Conservation (phyloP, 306 rosid species). For the Chamaecrista fasciculata region DNA sequence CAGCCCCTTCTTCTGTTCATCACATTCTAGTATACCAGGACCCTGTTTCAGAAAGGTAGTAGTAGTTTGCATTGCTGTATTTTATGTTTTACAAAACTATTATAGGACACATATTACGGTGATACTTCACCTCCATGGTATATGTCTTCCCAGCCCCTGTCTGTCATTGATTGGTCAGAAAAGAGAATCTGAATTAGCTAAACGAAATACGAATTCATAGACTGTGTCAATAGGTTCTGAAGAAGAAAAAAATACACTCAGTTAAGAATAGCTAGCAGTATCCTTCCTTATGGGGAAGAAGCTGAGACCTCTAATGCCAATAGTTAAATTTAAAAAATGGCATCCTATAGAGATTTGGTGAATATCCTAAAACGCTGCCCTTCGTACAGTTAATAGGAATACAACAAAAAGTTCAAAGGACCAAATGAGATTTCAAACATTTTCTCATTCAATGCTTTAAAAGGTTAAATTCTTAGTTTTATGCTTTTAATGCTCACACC, state of each 20-base stretch:
- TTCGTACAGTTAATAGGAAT: not conserved
- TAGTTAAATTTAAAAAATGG: not conserved
- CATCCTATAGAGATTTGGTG: not conserved
- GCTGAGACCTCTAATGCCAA: not conserved
- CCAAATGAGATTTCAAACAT: not conserved
- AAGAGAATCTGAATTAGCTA: constrained; percentile 3
- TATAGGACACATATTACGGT: not conserved
- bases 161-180: constrained; percentile 44
- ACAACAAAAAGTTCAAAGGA: not conserved
- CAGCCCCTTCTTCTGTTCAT: constrained; percentile 63
- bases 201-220: constrained; percentile 1
- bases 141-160: constrained; percentile 97
- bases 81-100: constrained; percentile 1
- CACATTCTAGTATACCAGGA: constrained; percentile 50
- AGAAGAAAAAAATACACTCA: not conserved
- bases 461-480: constrained; percentile 9
- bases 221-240: not conserved
- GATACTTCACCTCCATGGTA: constrained; percentile 72
- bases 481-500: not conserved
- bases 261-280: not conserved
- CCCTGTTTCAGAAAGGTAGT: constrained; percentile 55
- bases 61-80: not conserved
- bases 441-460: not conserved
- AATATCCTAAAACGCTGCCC: not conserved
- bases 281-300: not conserved